Conservation (phyloP, 2,329 filamentous ascomycete genomes). For the Pseudogymnoascus sp. region DNA sequence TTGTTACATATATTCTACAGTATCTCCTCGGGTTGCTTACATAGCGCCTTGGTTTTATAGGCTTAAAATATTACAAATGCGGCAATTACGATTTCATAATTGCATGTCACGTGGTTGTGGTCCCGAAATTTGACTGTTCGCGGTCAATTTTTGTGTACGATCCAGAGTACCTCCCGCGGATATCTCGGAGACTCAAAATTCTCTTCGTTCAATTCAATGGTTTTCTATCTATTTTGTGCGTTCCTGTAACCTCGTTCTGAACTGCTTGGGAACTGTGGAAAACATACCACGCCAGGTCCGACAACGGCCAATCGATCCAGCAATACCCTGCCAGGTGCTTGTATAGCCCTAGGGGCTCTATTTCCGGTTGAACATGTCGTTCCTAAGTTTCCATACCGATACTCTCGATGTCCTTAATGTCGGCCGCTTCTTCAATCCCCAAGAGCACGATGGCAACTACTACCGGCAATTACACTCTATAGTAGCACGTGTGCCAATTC, state of each 20-base stretch:
- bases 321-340: not conserved
- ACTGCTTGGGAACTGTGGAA: not conserved
- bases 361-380: not conserved
- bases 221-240: not conserved
- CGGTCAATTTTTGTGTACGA: not conserved
- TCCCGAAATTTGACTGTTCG: not conserved
- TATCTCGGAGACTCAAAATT: not conserved
- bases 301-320: not conserved
- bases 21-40: not conserved
- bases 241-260: not conserved
- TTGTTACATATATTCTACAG: not conserved
- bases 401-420: not conserved
- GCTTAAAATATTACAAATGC: not conserved
- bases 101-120: not conserved
- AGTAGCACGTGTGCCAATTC: conserved; percentile 26
- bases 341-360: not conserved
- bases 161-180: not conserved
- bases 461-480: conserved; percentile 23
- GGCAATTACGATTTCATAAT: not conserved
- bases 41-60: not conserved
- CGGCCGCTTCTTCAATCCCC: conserved; percentile 11
- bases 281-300: not conserved
- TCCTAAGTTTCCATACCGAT: not conserved
- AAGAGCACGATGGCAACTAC: conserved; percentile 25
- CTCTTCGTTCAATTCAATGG: not conserved